Evolutionary conservation across 495 filamentous ascomycete genomes (phyloP), one percentile per base, ranked within the genome.

Genomic region (Glonium stellatum): DNA sequence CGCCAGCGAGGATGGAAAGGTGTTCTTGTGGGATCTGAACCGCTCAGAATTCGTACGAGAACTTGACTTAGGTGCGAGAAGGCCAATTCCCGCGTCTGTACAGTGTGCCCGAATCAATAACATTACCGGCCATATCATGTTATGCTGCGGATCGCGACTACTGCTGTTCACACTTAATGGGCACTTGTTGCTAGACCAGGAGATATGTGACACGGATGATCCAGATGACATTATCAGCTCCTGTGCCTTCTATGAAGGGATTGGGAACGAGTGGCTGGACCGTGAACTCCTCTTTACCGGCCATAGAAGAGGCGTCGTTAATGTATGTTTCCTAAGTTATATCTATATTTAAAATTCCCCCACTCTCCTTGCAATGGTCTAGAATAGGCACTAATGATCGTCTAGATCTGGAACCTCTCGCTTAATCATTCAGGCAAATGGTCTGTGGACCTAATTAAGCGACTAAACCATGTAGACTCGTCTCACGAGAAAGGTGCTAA

Each of bases 11-110:
- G 92, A 96, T 68, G 90, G 90, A 1, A 82, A 87, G 47, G 84
- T 92, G 37, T 80, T 95, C 57, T 77, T 97, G 13, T 97, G 95
- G 93, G 92, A 97, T 71, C 76, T 97, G 18, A 97, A 97, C 71
- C 84, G 89, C 10, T 81, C 88, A 39, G 85, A 86, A 37, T 95
- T 96, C 67, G 82, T 97, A 18, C 84, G 92, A 21, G 83, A 87
- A 66, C 77, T 97, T 27, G 80, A 84, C 15, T 64, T 70, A 4
- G 73, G 77, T 31, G 76, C 78, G 1, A 44, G 19, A 9, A 56
- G 62, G 36, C 46, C 27, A 31, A 31, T 31, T 6, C 27, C 27
- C 5, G 34, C 58, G 5, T 68, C 71, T 0, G 73, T 82, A 0
- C 79, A 91, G 76, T 92, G 89, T 67, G 88, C 89, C 18, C 78